Conservation (phyloP, 495 filamentous ascomycete genomes). For the Aspergillus cavernicola region DNA sequence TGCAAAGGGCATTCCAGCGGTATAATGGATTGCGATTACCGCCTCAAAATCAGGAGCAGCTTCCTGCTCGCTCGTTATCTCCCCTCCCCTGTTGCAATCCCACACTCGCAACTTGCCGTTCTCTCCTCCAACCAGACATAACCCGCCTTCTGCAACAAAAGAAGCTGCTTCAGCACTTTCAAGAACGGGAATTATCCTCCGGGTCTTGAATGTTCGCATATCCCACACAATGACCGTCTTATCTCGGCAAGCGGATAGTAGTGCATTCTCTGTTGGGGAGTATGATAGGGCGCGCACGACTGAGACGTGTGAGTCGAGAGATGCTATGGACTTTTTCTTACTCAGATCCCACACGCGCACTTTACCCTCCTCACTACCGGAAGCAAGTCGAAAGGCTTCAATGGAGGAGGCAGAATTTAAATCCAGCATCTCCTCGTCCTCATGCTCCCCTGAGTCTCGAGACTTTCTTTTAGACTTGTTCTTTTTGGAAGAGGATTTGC, state of each 20-base stretch:
- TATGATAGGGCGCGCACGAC: constrained; percentile 83
- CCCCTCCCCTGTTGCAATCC: constrained; percentile 68
- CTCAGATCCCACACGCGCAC: constrained; percentile 88
- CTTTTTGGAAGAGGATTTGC: constrained; percentile 25
- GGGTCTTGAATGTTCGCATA: constrained; percentile 75
- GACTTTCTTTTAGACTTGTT: constrained; percentile 47
- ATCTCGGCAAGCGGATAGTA: constrained; percentile 90
- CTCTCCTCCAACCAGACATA: constrained; percentile 83
- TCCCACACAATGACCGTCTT: constrained; percentile 94
- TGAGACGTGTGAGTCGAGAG: constrained; percentile 88
- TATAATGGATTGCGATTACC: constrained; percentile 68
- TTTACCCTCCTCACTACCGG: constrained; percentile 88
- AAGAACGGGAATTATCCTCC: constrained; percentile 75
- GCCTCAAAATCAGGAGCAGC: constrained; percentile 67
- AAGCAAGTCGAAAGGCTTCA: constrained; percentile 73
- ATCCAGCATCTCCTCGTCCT: constrained; percentile 43
- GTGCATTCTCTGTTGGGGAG: constrained; percentile 63
- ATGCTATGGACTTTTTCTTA: constrained; percentile 71
- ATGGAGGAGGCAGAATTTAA: constrained; percentile 31
- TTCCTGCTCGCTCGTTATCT: constrained; percentile 71
- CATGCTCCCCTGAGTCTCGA: constrained; percentile 22
- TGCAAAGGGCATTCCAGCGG: constrained; percentile 57
- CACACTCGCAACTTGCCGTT: constrained; percentile 79
- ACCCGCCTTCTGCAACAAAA: constrained; percentile 64
- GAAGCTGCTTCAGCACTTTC: constrained; percentile 82